Percentiles rank a stretch among this genome's conserved stretches.
Evolutionary conservation across 257 asterid genomes (phyloP).

Genomic region (Solanum chaucha): DNA sequence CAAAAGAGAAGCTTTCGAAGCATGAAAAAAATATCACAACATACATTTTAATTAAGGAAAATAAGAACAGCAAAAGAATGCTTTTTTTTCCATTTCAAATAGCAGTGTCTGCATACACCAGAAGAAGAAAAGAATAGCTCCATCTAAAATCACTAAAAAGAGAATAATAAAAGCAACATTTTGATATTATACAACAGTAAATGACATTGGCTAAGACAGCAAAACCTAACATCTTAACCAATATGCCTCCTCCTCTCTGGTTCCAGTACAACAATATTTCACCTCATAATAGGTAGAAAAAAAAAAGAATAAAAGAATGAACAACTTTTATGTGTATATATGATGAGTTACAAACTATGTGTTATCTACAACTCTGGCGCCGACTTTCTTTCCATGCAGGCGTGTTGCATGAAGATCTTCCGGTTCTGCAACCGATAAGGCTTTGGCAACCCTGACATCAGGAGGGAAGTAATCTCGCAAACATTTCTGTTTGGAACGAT

Average conservation of each 20-base stretch:
- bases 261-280: background rate
- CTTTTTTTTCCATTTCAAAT: background rate
- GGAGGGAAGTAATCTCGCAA: background rate
- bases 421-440: background rate
- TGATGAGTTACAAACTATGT: slow-evolving; percentile 7
- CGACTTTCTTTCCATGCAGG: background rate
- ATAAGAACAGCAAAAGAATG: background rate
- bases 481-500: background rate
- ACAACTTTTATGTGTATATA: slow-evolving; percentile 6
- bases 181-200: background rate
- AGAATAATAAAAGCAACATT: background rate
- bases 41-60: background rate
- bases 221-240: slow-evolving; percentile 1
- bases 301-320: slow-evolving; percentile 12
- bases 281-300: background rate
- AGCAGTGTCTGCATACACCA: background rate
- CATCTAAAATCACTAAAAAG: background rate
- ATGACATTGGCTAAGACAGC: background rate
- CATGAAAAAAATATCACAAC: background rate
- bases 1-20: background rate
- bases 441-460: background rate
- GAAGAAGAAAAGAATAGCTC: background rate
- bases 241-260: slow-evolving; percentile 6
- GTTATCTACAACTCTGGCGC: slow-evolving; percentile 2
- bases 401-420: background rate